These are phyloP conservation scores for Prunus campanulata DNA, from an alignment of 306 rosid genomes.

Conservation along the genomic window DNA sequence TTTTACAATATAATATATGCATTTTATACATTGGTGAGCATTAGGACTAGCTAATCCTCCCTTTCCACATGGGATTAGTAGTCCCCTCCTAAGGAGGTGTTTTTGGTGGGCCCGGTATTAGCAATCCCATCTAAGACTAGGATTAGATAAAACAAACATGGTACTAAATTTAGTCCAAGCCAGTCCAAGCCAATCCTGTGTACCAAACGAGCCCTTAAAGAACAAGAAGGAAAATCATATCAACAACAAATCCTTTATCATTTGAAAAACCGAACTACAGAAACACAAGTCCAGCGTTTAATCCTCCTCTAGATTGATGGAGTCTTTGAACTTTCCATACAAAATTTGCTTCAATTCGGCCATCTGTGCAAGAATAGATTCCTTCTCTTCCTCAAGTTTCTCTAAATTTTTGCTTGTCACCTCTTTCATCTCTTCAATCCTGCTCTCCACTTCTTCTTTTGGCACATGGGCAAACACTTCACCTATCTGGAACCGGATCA, in stretches of 20 bases:
- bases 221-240: not conserved
- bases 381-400: constrained; percentile 73
- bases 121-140: no score
- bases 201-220: not conserved
- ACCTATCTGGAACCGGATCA: constrained; percentile 82
- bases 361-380: constrained; percentile 73
- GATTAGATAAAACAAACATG: no score
- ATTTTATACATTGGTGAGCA: no score
- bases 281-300: constrained; percentile 15
- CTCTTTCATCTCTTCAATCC: constrained; percentile 73
- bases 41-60: no score
- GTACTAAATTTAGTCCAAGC: no score
- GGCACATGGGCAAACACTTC: constrained; percentile 92
- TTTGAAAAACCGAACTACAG: not conserved
- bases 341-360: constrained; percentile 69
- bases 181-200: no score
- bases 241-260: not conserved
- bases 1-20: no score
- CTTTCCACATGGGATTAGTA: no score
- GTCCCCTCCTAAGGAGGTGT: no score
- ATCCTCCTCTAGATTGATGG: constrained; percentile 97
- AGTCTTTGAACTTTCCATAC: constrained; percentile 90
- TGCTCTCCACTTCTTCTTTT: constrained; percentile 79
- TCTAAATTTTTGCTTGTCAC: constrained; percentile 61
- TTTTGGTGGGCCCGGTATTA: no score